These are phyloP conservation scores for Coniochaeta sp. DNA, from an alignment of 2,329 filamentous ascomycete species.

Conservation along the genomic window DNA sequence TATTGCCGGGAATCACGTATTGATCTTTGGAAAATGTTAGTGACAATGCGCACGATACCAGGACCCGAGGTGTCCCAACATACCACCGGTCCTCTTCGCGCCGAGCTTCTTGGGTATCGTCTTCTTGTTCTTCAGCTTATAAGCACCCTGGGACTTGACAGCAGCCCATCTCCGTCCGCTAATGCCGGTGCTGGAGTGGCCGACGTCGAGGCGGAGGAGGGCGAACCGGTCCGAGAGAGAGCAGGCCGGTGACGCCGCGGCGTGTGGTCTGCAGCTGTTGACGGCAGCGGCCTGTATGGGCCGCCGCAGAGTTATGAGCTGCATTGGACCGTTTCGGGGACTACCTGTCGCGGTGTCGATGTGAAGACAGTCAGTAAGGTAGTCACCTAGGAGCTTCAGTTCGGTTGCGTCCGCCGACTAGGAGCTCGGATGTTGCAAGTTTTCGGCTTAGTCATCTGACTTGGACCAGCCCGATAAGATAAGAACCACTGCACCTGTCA, in stretches of 20 bases:
- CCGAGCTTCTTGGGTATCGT: conserved; percentile 75
- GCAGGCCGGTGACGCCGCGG: conserved; percentile 9
- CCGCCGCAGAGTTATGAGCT: conserved; percentile 38
- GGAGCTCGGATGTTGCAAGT: conserved; percentile 13
- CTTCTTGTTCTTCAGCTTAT: conserved; percentile 56
- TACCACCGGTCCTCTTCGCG: conserved; percentile 86
- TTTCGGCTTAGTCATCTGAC: conserved; percentile 29
- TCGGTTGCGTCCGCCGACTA: background rate
- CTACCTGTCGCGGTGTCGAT: background rate
- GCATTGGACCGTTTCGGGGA: conserved; percentile 25
- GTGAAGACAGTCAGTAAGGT: background rate
- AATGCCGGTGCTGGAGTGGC: conserved; percentile 29
- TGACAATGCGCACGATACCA: background rate
- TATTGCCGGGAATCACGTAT: conserved; percentile 92
- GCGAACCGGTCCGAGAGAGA: conserved; percentile 20
- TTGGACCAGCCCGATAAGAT: background rate
- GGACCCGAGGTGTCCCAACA: conserved; percentile 18
- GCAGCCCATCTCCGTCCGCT: conserved; percentile 47
- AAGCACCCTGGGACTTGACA: conserved; percentile 58
- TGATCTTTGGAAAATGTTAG: conserved; percentile 51
- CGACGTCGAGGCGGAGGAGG: conserved; percentile 25
- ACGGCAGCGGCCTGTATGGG: conserved; percentile 35
- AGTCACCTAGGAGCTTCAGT: background rate
- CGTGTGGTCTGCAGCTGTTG: conserved; percentile 26
- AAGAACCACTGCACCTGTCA: background rate